Base-by-base conservation (phyloP, 176 grass and related monocot genomes). In the Lolium rigidum region DNA sequence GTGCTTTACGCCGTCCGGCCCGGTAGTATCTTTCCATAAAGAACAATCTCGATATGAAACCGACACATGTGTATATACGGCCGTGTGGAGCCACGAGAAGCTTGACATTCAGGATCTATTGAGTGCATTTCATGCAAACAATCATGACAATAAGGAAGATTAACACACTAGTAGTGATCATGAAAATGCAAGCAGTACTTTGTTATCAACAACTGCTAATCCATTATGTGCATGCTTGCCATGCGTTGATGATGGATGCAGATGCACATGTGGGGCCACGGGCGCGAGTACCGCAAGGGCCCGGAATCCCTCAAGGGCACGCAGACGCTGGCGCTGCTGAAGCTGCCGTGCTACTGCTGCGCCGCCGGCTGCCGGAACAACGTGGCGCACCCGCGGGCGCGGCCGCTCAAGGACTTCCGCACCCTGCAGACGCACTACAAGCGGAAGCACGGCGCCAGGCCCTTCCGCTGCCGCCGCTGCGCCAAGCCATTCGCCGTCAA, bases 231-330 rank as follows among this genome's bases (percentile, higher is more conserved):
- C 61, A 44, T 83, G 70, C 61, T n/a, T 73, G 70, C 11, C 21
- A 25, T 64, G 25, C 26, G 13, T 35, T 26, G 71, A 9, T 74
- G 47, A 75, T 69, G 66, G 21, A n/a, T 28, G 85, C 86, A 99
- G 97, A 99, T 99, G 97, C 97, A 99, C 31, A 99, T 99, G 97
- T 99, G 97, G 97, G 97, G 97, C 48, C 97, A 99, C 68, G 97
- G 97, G 0, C 86, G 93, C 18, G 94, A 99, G 87, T 99, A 97
- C 87, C 85, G 97, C 13, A 99, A 99, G 87, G 97, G 97, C 7
- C 88, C 94, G 44, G 89, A 97, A 66, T 99, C 94, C 3, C 97
- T 99, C 39, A 97, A 87, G 85, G 97, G 97, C 3, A 91, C 86
- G 48, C 87, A 91, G 75, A 88, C 92, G 55, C 69, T 96, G 52